Evolutionary conservation across 805 yeast species (phyloP).

Genomic region (Candida khao-thaluensis): DNA sequence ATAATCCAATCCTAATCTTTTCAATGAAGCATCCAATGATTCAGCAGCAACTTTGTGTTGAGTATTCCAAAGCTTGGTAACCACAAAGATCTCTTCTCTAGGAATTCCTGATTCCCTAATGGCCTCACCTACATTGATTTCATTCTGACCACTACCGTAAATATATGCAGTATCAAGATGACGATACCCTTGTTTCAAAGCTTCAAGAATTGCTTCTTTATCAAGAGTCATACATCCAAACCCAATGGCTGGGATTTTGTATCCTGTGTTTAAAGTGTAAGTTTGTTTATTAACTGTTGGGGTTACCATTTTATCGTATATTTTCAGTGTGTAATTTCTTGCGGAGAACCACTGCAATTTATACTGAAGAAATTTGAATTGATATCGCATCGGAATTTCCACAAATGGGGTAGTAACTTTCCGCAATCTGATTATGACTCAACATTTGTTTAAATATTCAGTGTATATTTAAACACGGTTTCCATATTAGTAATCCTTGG

Average conservation of each 20-base stretch:
- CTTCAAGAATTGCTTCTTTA: slow-evolving; percentile 46
- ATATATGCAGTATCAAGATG: slow-evolving; percentile 69
- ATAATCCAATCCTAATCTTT: slow-evolving; percentile 49
- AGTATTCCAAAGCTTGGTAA: slow-evolving; percentile 85
- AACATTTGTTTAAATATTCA: too few species aligned
- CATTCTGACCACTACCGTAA: slow-evolving; percentile 51
- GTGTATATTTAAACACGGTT: too few species aligned
- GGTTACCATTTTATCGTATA: not conserved
- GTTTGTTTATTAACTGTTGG: slow-evolving; percentile 5
- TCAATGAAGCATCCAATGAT: slow-evolving; percentile 30
- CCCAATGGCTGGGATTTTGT: slow-evolving; percentile 14
- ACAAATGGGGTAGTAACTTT: too few species aligned
- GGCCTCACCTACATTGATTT: slow-evolving; percentile 68
- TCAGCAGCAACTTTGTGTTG: slow-evolving; percentile 31
- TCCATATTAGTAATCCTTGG: too few species aligned
- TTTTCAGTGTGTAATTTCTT: not conserved
- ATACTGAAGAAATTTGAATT: too few species aligned
- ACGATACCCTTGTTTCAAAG: slow-evolving; percentile 81
- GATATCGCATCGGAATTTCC: not conserved
- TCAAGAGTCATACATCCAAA: slow-evolving; percentile 15
- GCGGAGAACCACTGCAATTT: too few species aligned
- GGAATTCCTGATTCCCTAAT: slow-evolving; percentile 65
- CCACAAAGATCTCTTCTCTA: slow-evolving; percentile 72
- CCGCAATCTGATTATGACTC: too few species aligned
- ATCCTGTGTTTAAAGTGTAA: slow-evolving; percentile 11